Conservation (phyloP, 2,329 filamentous ascomycete species). For the Fusarium graminum region DNA sequence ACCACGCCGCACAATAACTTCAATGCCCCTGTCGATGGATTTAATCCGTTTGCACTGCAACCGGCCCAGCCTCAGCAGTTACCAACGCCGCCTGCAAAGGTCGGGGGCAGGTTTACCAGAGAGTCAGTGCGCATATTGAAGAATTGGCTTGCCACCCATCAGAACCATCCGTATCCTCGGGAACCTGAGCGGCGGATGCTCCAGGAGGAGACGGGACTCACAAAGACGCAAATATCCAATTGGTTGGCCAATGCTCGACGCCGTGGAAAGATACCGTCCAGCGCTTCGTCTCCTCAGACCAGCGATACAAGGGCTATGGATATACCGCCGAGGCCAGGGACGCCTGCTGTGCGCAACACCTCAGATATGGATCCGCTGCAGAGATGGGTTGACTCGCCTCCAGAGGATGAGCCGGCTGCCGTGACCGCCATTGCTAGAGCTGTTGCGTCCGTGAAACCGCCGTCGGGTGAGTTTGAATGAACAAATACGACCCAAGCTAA, state of each 20-base stretch:
- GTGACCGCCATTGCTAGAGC: slow-evolving; percentile 51
- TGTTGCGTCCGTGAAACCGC: slow-evolving; percentile 39
- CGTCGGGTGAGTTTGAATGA: slow-evolving; percentile 15
- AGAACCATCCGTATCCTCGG: slow-evolving; percentile 83
- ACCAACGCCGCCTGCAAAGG: slow-evolving; percentile 31
- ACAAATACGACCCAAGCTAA: neutral
- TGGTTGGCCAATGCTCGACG: slow-evolving; percentile 90
- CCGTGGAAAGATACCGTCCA: slow-evolving; percentile 72
- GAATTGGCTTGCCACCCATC: slow-evolving; percentile 82
- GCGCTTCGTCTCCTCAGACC: slow-evolving; percentile 29
- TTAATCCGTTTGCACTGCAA: neutral
- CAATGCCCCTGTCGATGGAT: neutral
- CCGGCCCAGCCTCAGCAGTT: neutral
- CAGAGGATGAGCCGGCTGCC: slow-evolving; percentile 51
- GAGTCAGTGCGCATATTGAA: slow-evolving; percentile 82
- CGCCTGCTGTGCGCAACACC: slow-evolving; percentile 53
- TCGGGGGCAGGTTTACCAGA: slow-evolving; percentile 66
- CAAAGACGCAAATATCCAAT: slow-evolving; percentile 83
- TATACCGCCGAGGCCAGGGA: slow-evolving; percentile 63
- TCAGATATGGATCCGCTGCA: slow-evolving; percentile 47
- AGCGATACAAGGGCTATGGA: slow-evolving; percentile 60
- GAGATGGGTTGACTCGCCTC: slow-evolving; percentile 52
- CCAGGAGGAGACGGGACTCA: slow-evolving; percentile 79
- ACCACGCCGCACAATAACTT: slow-evolving; percentile 12
- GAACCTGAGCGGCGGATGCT: slow-evolving; percentile 84